phyloP scores from a whole-genome alignment of 73 alveolate genomes.

The Tetrahymena elliotti region DNA sequence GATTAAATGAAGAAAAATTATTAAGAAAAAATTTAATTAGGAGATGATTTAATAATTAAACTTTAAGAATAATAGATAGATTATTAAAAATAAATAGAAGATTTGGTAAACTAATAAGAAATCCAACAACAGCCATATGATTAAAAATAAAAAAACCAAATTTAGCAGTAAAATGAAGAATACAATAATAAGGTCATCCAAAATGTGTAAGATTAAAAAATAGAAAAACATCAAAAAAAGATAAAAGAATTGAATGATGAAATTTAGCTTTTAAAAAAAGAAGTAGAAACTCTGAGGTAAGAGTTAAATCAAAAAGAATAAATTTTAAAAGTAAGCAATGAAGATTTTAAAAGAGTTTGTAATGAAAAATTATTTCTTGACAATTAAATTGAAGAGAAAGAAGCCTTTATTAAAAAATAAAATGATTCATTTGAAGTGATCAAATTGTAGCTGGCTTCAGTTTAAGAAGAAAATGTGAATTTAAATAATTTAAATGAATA shows the following conservation, averaged over 20 bases:
- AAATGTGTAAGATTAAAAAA: background rate
- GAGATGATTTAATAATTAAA: background rate
- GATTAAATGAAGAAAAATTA: background rate
- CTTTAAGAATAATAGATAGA: background rate
- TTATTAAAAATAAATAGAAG: background rate
- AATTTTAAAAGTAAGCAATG: background rate
- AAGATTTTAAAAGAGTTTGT: background rate
- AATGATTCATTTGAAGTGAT: too few species aligned
- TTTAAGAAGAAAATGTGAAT: too few species aligned
- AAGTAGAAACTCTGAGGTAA: background rate
- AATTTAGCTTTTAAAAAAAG: too few species aligned
- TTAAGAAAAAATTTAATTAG: background rate
- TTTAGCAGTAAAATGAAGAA: background rate
- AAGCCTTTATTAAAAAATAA: too few species aligned
- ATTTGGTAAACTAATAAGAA: background rate
- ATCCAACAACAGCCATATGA: too few species aligned
- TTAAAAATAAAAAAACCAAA: too few species aligned
- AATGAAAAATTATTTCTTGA: too few species aligned
- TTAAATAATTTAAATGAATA: background rate
- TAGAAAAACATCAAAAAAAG: background rate
- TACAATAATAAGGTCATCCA: background rate
- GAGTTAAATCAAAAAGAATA: background rate
- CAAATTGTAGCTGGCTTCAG: background rate
- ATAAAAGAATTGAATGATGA: too few species aligned
- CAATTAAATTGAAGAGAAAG: background rate